A percentile compares a stretch with the other conserved stretches of the same genome.
Conservation (phyloP, 345 rosid species). For the Lumnitzera racemosa region DNA sequence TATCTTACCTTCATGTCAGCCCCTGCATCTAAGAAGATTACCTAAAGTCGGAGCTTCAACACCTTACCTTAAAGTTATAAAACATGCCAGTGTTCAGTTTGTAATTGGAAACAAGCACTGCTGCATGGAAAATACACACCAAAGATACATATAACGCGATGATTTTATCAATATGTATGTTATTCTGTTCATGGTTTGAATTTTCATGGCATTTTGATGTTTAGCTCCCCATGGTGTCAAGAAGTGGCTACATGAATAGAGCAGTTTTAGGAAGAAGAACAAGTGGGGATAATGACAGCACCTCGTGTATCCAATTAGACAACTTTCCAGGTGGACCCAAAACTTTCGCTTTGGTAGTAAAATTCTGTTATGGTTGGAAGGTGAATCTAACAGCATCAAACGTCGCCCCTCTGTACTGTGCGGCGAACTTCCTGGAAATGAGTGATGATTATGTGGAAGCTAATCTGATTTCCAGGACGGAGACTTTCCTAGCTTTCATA, state of each 20-base stretch:
- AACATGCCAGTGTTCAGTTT: too few relatives aligned
- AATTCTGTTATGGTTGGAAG: conserved; percentile 50
- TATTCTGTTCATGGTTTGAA: too few relatives aligned
- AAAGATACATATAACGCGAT: too few relatives aligned
- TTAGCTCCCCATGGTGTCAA: conserved; percentile 48
- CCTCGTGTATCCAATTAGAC: conserved; percentile 18
- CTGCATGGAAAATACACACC: too few relatives aligned
- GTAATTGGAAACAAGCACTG: too few relatives aligned
- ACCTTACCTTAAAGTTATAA: too few relatives aligned
- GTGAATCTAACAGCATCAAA: conserved; percentile 37
- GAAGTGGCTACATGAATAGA: conserved; percentile 44
- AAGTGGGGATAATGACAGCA: conserved; percentile 9
- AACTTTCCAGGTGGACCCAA: conserved; percentile 41
- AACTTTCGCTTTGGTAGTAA: conserved; percentile 30
- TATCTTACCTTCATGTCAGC: too few relatives aligned
- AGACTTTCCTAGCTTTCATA: conserved; percentile 26
- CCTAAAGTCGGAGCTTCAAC: too few relatives aligned
- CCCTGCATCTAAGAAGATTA: too few relatives aligned
- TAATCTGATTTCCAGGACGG: conserved; percentile 37
- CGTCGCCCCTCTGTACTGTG: conserved; percentile 34
- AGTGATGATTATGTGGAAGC: conserved; percentile 31
- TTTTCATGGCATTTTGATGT: conserved; percentile 1
- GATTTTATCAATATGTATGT: too few relatives aligned
- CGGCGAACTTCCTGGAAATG: conserved; percentile 57
- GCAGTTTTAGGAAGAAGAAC: conserved; percentile 27